A percentile compares a stretch with the other conserved stretches of the same genome.
These are phyloP conservation scores for Nepenthes mirabilis DNA, from an alignment of 148 eudicot genomes.

Conservation along the genomic window DNA sequence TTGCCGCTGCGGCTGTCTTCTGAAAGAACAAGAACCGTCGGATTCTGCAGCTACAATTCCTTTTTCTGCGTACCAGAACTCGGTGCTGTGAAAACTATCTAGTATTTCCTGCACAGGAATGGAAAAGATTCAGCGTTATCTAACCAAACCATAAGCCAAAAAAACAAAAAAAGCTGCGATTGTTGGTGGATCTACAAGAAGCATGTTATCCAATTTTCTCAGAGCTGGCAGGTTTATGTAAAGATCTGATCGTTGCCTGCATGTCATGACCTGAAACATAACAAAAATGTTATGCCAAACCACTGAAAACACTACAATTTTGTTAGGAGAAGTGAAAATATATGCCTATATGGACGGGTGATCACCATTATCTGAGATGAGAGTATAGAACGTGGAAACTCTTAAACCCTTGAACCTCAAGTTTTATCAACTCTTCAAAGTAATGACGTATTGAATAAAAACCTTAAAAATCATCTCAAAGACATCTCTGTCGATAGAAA, in stretches of 20 bases:
- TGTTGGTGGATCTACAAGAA: slow-evolving; percentile 36
- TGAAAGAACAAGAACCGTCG: slow-evolving; percentile 38
- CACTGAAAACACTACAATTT: neutral
- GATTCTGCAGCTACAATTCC: slow-evolving; percentile 34
- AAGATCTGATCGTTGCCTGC: slow-evolving; percentile 68
- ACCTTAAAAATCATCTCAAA: too few relatives aligned
- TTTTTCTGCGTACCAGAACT: slow-evolving; percentile 64
- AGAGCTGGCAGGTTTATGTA: slow-evolving; percentile 68
- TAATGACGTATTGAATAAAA: too few relatives aligned
- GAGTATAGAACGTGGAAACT: too few relatives aligned
- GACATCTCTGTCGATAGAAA: too few relatives aligned
- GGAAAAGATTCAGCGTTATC: neutral
- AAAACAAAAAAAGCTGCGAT: neutral
- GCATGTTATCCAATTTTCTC: slow-evolving; percentile 80
- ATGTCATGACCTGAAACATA: slow-evolving; percentile 60
- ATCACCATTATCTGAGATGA: too few relatives aligned
- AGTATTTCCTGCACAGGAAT: slow-evolving; percentile 31
- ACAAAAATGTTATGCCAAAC: neutral
- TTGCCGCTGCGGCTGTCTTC: slow-evolving; percentile 35
- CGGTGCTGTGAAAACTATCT: slow-evolving; percentile 41
- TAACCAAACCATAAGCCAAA: neutral
- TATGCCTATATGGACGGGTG: too few relatives aligned
- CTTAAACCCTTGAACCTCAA: too few relatives aligned
- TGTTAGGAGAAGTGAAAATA: too few relatives aligned
- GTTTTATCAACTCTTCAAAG: too few relatives aligned